Evolutionary conservation across 371 early-diverging fungal species (phyloP).

Genomic region (Blakeslea trispora): DNA sequence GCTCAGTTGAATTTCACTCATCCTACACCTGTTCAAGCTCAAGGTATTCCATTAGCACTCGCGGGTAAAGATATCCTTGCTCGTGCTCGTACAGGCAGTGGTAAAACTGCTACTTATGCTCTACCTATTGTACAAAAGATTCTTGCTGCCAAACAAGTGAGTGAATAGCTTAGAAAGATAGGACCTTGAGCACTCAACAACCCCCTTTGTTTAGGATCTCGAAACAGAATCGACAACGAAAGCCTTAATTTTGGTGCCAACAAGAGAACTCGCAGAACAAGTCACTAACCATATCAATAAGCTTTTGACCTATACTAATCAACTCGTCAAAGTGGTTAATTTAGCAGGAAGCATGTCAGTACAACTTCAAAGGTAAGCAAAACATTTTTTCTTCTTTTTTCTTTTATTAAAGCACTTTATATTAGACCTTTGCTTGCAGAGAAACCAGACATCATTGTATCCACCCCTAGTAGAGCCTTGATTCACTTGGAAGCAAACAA

Average conservation of each 20-base stretch:
- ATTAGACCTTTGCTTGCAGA: slow-evolving; percentile 80
- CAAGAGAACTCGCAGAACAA: slow-evolving; percentile 95
- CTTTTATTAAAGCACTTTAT: not conserved
- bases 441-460: slow-evolving; percentile 81
- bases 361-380: slow-evolving; percentile 62
- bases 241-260: slow-evolving; percentile 89
- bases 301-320: slow-evolving; percentile 72
- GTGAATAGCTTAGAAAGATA: too few species aligned
- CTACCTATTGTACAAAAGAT: slow-evolving; percentile 94
- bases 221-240: slow-evolving; percentile 31
- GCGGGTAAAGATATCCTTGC: slow-evolving; percentile 96
- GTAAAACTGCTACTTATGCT: slow-evolving; percentile 98
- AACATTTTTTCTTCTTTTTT: too few species aligned
- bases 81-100: slow-evolving; percentile 98
- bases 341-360: slow-evolving; percentile 68
- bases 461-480: slow-evolving; percentile 81
- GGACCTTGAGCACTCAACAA: too few species aligned
- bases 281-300: slow-evolving; percentile 76
- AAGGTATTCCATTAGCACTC: slow-evolving; percentile 93
- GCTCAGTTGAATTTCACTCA: slow-evolving; percentile 75
- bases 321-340: slow-evolving; percentile 69
- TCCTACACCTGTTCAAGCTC: slow-evolving; percentile 95
- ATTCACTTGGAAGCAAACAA: slow-evolving; percentile 68
- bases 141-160: slow-evolving; percentile 67
- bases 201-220: slow-evolving; percentile 10